A percentile compares a stretch with the other conserved stretches of the same genome.
These are phyloP conservation scores for Aspergillus cavernicola DNA, from an alignment of 495 filamentous ascomycete genomes.

Conservation along the genomic window DNA sequence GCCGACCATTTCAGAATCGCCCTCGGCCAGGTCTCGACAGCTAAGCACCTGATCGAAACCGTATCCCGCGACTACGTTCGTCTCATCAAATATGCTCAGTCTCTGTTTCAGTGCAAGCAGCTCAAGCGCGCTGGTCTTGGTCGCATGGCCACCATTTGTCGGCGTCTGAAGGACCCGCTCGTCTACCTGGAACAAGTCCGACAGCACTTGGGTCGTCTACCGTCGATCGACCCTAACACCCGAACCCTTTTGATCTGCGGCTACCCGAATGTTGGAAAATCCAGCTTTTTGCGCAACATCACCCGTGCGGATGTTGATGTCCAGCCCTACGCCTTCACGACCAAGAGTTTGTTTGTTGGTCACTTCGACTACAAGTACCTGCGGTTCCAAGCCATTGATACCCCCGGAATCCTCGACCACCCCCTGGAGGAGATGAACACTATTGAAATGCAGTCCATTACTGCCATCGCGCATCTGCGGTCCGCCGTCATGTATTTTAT, in stretches of 20 bases:
- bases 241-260: conserved; percentile 92
- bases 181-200: conserved; percentile 96
- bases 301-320: conserved; percentile 96
- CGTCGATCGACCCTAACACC: conserved; percentile 96
- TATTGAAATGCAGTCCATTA: conserved; percentile 98
- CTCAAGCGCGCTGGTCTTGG: conserved; percentile 85
- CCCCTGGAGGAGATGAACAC: conserved; percentile 99
- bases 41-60: conserved; percentile 93
- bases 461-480: conserved; percentile 91
- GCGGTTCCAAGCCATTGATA: conserved; percentile 86
- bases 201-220: conserved; percentile 94
- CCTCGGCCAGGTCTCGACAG: conserved; percentile 90
- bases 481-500: conserved; percentile 97
- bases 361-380: conserved; percentile 99
- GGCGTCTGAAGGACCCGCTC: conserved; percentile 87
- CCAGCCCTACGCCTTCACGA: conserved; percentile 98
- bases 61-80: conserved; percentile 93
- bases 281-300: conserved; percentile 85
- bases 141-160: conserved; percentile 94
- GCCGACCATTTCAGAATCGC: conserved; percentile 98
- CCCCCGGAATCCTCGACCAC: conserved; percentile 92
- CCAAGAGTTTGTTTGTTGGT: conserved; percentile 94
- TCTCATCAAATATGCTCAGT: conserved; percentile 92
- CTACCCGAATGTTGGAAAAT: conserved; percentile 98
- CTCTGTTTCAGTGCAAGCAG: conserved; percentile 93